Base-by-base conservation (phyloP, 306 rosid species). In the Citrullus colocynthis region DNA sequence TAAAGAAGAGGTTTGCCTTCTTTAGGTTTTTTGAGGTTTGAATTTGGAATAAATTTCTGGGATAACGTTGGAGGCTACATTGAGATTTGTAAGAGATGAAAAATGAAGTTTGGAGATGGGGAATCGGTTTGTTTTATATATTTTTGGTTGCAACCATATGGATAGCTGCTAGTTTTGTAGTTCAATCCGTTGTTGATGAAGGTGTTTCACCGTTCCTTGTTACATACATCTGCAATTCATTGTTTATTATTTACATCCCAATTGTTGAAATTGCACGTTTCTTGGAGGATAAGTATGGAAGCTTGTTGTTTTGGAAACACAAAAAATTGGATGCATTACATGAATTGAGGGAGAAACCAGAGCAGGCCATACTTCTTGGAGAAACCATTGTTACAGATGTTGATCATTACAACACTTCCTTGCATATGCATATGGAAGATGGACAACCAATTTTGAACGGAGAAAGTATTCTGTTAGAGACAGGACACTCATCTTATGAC, bases 121-220 rank as follows among this genome's bases (percentile, higher is more conserved):
- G 41, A 82, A 58, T 90, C 37, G 98, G 98, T 78, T 86, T 95
- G 88, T 59, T 78, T 51, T 95, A 90, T 74, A 90, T 95, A 79
- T 60, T 90, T 82, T 83, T 91, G 11, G 99, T 95, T 81, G 97
- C 97, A 54, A 82, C 91, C 17, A 95, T 95, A 56, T 95, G 99
- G 99, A 92, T 95, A 86, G 97, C 99, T 87, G 99, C 99, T 48
- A 92, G 99, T 81, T 92, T 89, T 83, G 97, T 95, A 59, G 99
- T 95, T 44, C 99, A 95, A 84, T 92, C 97, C 21, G 99, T 92
- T 75, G 97, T 95, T 37, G 99, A 95, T 82, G 92, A 79, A 9
- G 97, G 97, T 79, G 96, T 92, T 17, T 87, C 99, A 54, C 97
- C 99, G 6, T 95, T 95, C 74, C 92, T 95, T 58, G 82, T 95